Conservation (phyloP, 1,139 yeast species). For the Sporopachydermia cereana region DNA sequence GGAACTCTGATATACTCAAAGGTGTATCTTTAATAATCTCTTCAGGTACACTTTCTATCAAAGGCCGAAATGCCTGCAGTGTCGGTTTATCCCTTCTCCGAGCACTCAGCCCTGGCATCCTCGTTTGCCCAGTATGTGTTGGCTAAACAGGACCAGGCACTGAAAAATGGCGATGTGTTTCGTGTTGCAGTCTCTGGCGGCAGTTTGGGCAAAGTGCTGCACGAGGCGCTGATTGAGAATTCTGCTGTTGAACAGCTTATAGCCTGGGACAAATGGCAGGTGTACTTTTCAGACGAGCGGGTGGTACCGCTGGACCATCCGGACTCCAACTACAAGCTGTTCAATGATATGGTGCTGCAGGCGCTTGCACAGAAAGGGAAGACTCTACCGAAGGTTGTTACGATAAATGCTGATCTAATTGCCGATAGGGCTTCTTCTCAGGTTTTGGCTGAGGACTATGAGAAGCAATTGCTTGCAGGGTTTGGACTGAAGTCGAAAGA, state of each 20-base stretch:
- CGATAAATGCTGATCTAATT: constrained; percentile 22
- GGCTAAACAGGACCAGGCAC: not conserved
- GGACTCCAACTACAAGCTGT: constrained; percentile 58
- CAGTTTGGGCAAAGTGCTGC: constrained; percentile 67
- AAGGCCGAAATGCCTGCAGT: constrained; percentile 8
- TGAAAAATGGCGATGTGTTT: constrained; percentile 26
- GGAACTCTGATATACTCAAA: too few relatives aligned
- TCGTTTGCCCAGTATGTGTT: constrained; percentile 15
- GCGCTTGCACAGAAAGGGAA: constrained; percentile 16
- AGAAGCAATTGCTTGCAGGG: constrained; percentile 30
- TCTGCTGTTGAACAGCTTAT: constrained; percentile 33
- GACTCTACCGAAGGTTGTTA: constrained; percentile 33
- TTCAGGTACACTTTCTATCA: too few relatives aligned
- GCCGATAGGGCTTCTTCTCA: constrained; percentile 29
- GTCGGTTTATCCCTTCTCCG: not conserved
- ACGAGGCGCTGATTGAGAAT: constrained; percentile 56
- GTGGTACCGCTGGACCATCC: constrained; percentile 54
- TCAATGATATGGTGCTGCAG: constrained; percentile 44
- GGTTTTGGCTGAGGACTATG: constrained; percentile 41
- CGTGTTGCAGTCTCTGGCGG: constrained; percentile 86
- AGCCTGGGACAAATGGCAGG: constrained; percentile 58
- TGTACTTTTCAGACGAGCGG: constrained; percentile 64
- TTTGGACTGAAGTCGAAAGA: constrained; percentile 15
- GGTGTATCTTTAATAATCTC: too few relatives aligned
- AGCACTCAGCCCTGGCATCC: not conserved